phyloP scores from a whole-genome alignment of 768 basidiomycete species.

The Wakefieldia striispora region DNA sequence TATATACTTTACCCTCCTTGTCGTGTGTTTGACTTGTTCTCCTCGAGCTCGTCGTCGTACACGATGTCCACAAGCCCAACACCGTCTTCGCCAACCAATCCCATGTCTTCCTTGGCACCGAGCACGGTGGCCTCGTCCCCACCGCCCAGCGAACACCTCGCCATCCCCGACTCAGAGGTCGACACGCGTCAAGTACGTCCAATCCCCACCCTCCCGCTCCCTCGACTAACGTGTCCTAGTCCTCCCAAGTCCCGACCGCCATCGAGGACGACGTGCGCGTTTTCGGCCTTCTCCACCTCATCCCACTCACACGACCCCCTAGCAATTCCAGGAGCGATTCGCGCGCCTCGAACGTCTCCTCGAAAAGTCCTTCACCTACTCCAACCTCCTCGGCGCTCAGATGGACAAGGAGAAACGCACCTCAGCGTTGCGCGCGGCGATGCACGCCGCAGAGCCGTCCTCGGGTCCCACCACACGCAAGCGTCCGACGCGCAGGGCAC shows the following conservation, averaged over 20 bases:
- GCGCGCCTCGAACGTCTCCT: slow-evolving; percentile 62
- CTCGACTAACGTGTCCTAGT: slow-evolving; percentile 3
- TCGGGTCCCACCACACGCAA: slow-evolving; percentile 7
- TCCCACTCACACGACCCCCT: neutral
- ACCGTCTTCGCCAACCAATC: slow-evolving; percentile 8
- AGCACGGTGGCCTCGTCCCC: slow-evolving; percentile 31
- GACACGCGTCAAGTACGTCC: slow-evolving; percentile 22
- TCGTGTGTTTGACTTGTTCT: neutral
- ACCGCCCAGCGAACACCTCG: slow-evolving; percentile 17
- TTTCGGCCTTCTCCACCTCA: neutral
- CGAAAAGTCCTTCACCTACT: slow-evolving; percentile 75
- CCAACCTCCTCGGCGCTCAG: slow-evolving; percentile 63
- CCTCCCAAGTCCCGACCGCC: slow-evolving; percentile 9
- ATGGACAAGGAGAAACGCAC: slow-evolving; percentile 62
- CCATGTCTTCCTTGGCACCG: slow-evolving; percentile 20
- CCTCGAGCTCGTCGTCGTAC: neutral
- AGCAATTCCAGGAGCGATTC: slow-evolving; percentile 53
- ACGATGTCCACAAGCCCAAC: slow-evolving; percentile 24
- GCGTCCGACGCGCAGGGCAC: slow-evolving; percentile 10
- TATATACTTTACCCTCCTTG: neutral
- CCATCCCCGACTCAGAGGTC: neutral
- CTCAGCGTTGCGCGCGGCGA: slow-evolving; percentile 27
- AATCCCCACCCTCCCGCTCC: neutral
- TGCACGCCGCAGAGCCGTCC: slow-evolving; percentile 17
- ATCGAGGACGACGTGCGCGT: slow-evolving; percentile 22